These are phyloP conservation scores for Cicer chorassanicum DNA, from an alignment of 306 rosid species.

Conservation along the genomic window DNA sequence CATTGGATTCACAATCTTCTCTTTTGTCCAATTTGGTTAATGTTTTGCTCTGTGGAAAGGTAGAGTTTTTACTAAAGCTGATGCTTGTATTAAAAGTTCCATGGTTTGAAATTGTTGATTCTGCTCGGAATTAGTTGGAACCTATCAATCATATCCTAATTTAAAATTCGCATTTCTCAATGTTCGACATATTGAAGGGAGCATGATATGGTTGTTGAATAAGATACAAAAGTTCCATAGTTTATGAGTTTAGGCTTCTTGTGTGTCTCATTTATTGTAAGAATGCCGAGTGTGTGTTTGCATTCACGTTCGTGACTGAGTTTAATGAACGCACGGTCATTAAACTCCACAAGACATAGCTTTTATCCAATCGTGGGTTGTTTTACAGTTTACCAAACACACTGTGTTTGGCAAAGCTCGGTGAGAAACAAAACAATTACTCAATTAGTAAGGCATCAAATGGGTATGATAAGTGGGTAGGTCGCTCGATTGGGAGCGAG, in stretches of 20 bases:
- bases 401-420: constrained; percentile 7
- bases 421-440: neutral
- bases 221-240: constrained; percentile 18
- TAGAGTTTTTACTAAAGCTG: constrained; percentile 47
- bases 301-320: neutral
- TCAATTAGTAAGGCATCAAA: too few relatives aligned
- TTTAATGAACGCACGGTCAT: neutral
- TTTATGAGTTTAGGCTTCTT: constrained; percentile 8
- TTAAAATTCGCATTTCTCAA: constrained; percentile 17
- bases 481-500: too few relatives aligned
- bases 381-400: neutral
- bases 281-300: neutral
- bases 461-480: too few relatives aligned
- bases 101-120: constrained; percentile 30
- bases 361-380: neutral
- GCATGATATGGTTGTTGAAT: constrained; percentile 29
- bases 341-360: neutral
- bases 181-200: constrained; percentile 23
- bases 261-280: constrained; percentile 1
- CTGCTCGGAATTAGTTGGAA: constrained; percentile 2
- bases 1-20: constrained; percentile 44
- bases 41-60: constrained; percentile 56
- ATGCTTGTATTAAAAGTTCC: constrained; percentile 22
- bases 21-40: constrained; percentile 47
- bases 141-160: constrained; percentile 16